phyloP scores from a whole-genome alignment of 2,329 filamentous ascomycete species.

The Mollisiaceae sp. region DNA sequence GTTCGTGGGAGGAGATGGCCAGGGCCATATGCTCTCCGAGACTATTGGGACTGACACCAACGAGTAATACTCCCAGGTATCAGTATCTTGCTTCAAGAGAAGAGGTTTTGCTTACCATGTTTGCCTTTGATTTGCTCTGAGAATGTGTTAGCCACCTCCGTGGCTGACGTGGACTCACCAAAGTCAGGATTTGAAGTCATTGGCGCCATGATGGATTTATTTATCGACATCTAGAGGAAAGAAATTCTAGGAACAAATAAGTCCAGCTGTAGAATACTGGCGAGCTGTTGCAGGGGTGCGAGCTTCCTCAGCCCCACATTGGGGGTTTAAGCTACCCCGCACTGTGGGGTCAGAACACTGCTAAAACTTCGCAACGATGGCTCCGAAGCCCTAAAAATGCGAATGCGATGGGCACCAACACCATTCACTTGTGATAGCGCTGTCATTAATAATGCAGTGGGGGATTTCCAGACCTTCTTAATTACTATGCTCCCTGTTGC shows the following conservation, averaged over 20 bases:
- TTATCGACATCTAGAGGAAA: not conserved
- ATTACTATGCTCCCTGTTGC: not conserved
- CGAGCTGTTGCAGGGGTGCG: not conserved
- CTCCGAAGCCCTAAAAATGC: not conserved
- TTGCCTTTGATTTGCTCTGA: conserved; percentile 40
- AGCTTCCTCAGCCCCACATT: conserved; percentile 3
- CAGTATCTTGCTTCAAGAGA: conserved; percentile 12
- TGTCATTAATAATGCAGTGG: conserved; percentile 5
- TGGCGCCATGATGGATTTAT: not conserved
- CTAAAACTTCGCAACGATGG: conserved; percentile 2
- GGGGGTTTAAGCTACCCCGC: conserved; percentile 9
- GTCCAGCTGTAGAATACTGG: not conserved
- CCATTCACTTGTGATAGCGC: not conserved
- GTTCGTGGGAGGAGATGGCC: conserved; percentile 32
- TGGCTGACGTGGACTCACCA: conserved; percentile 44
- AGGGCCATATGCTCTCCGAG: conserved; percentile 27
- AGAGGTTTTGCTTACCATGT: conserved; percentile 34
- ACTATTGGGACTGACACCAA: conserved; percentile 25
- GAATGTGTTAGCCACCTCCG: conserved; percentile 43
- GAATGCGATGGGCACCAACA: not conserved
- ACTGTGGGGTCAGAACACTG: not conserved
- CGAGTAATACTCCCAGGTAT: conserved; percentile 24
- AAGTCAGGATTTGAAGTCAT: conserved; percentile 36
- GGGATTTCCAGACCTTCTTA: not conserved
- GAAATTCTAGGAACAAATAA: not conserved